A percentile compares a stretch with the other conserved stretches of the same genome.
phyloP scores from a whole-genome alignment of 768 basidiomycete species.

The Jaapia argillacea region DNA sequence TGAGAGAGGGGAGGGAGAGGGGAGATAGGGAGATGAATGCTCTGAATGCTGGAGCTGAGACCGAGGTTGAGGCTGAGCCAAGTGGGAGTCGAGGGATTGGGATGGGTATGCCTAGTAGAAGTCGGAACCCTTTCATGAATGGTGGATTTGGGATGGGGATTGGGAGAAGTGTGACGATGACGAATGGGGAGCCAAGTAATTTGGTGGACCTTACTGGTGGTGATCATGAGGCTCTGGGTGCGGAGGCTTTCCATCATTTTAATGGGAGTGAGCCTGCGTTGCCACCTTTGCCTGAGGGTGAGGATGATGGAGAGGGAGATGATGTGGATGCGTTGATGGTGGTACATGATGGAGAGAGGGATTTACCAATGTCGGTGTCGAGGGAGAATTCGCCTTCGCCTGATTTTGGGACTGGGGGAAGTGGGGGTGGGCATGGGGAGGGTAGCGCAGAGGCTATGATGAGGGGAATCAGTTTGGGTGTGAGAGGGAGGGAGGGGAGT shows the following conservation, averaged over 20 bases:
- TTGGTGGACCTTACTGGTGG: not conserved
- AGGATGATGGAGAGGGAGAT: not conserved
- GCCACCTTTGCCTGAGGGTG: not conserved
- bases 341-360: not conserved
- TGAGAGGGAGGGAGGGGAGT: not conserved
- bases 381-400: too few species aligned
- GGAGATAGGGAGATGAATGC: conserved; percentile 13
- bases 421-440: not conserved
- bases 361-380: too few species aligned
- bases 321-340: not conserved
- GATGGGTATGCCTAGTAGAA: conserved; percentile 8
- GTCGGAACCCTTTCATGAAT: too few species aligned
- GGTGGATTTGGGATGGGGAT: too few species aligned
- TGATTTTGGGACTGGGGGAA: too few species aligned
- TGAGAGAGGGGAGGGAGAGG: conserved; percentile 1
- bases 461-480: not conserved
- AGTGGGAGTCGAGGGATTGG: conserved; percentile 12
- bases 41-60: conserved; percentile 19
- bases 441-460: not conserved
- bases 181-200: not conserved
- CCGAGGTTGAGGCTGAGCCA: conserved; percentile 20
- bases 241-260: too few species aligned
- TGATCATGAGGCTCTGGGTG: too few species aligned
- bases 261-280: not conserved
- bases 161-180: not conserved